phyloP scores from a whole-genome alignment of 495 filamentous ascomycete species.

The Rhypophila decipiens region DNA sequence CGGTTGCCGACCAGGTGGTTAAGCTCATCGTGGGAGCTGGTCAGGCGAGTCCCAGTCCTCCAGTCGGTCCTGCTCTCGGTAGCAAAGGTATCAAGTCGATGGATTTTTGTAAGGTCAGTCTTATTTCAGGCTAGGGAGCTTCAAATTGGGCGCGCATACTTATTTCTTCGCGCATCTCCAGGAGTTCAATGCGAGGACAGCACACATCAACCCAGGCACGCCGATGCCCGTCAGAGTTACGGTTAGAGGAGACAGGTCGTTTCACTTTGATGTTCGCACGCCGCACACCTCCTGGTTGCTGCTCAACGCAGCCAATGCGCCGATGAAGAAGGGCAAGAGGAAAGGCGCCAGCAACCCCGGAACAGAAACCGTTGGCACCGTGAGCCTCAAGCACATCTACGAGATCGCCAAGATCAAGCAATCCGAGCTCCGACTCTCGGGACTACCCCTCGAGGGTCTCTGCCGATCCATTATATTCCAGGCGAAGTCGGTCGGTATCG shows the following conservation, averaged over 20 bases:
- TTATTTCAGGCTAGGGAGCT: neutral
- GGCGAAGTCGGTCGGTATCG: constrained; percentile 82
- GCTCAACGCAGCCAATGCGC: constrained; percentile 72
- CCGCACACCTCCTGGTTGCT: constrained; percentile 86
- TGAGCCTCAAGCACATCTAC: constrained; percentile 93
- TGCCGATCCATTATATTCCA: constrained; percentile 81
- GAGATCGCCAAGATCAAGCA: constrained; percentile 98
- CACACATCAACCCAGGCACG: constrained; percentile 73
- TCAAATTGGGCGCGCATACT: neutral
- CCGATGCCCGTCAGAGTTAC: constrained; percentile 87
- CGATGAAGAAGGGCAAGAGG: constrained; percentile 66
- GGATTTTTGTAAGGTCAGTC: constrained; percentile 95
- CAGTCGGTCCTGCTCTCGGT: constrained; percentile 92
- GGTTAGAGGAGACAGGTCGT: constrained; percentile 87
- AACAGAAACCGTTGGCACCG: constrained; percentile 69
- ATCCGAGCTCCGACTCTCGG: constrained; percentile 71
- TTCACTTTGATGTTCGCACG: constrained; percentile 88
- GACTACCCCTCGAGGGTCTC: constrained; percentile 71
- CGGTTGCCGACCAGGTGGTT: constrained; percentile 75
- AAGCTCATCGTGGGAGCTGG: constrained; percentile 98
- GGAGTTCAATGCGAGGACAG: constrained; percentile 97
- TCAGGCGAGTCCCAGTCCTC: constrained; percentile 94
- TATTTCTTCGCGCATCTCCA: constrained; percentile 25
- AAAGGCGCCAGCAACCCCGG: constrained; percentile 73
- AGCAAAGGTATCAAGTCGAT: constrained; percentile 99